Evolutionary conservation across 1,284 basidiomycete genomes (phyloP), one percentile per base, ranked within the genome.

Genomic region (Phlebopus sp.): DNA sequence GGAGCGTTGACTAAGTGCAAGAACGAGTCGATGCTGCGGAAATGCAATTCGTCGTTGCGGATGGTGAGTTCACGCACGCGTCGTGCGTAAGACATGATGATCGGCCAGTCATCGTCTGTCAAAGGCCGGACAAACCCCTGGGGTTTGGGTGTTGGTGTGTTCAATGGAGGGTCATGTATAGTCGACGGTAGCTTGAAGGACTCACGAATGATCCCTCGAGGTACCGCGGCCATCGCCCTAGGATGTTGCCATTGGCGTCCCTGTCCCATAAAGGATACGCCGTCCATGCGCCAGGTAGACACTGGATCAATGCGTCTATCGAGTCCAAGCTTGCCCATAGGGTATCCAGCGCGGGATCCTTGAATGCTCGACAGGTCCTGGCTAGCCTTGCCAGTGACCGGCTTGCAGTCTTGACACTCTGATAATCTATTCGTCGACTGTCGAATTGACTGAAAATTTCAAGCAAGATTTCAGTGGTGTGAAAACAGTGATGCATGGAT

Each of bases 271-370:
- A 25, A 25, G 5, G 25, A 25, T 8, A 25, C 13, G 15, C 32
- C 13, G 4, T 15, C 32, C 32, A 34, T 13, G 32, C 32, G 13
- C 32, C 42, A 34, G 42, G 30, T 29, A 35, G 15, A 29, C 23
- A 32, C 17, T 14, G 9, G 30, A 31, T 30, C 5, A 43, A 30
- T 18, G 6, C 29, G 8, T 30, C 30, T 7, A 43, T 6, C 8
- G 27, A 32, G 8, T 11, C 5, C 25, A 32, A 17, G 2, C 3
- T 31, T 14, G 6, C 13, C 42, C 42, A 43, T 31, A 43, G 42
- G 17, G 32, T 43, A 19, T 43, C 42, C 23, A 43, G n/a, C 3
- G 42, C 42, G 15, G 42, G 42, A n/a, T 43, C 42, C 31, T 43
- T 31, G 31, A 43, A 43, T n/a, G 13, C 10, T 15, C 17, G 25